Conservation (phyloP, 1,284 basidiomycete species). For the Pulveroboletus sp. region DNA sequence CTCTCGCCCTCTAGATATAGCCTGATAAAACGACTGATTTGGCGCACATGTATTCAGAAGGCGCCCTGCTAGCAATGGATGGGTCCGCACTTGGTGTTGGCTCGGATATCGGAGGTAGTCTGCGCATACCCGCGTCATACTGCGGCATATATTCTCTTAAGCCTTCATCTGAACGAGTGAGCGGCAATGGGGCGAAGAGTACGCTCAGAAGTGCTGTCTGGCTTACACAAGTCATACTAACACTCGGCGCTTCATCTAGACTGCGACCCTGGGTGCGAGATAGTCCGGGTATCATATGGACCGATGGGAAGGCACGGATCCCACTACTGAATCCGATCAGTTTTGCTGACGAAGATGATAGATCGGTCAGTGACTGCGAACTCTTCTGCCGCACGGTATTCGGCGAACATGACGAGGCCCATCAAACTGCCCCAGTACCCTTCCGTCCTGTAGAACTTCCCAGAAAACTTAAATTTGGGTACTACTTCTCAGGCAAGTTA, state of each 20-base stretch:
- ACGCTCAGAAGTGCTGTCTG: slow-evolving; percentile 14
- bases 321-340: not conserved
- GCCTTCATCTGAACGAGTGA: slow-evolving; percentile 59
- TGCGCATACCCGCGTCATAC: slow-evolving; percentile 40
- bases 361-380: slow-evolving; percentile 68
- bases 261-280: slow-evolving; percentile 66
- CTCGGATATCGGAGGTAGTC: slow-evolving; percentile 56
- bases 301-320: slow-evolving; percentile 69
- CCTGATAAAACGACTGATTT: slow-evolving; percentile 35
- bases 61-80: slow-evolving; percentile 56
- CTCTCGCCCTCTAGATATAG: not conserved
- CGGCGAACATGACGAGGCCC: slow-evolving; percentile 46
- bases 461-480: slow-evolving; percentile 68
- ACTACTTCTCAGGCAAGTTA: slow-evolving; percentile 59
- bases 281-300: slow-evolving; percentile 59
- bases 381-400: slow-evolving; percentile 58
- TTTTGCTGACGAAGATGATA: slow-evolving; percentile 30
- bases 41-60: slow-evolving; percentile 37
- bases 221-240: slow-evolving; percentile 5
- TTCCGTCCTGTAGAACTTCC: slow-evolving; percentile 58
- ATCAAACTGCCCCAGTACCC: slow-evolving; percentile 55
- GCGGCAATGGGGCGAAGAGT: slow-evolving; percentile 51
- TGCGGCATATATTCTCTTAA: slow-evolving; percentile 47
- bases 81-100: slow-evolving; percentile 62
- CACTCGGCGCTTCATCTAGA: slow-evolving; percentile 35